Percentiles rank a stretch among this genome's conserved stretches.
Conservation (phyloP, 2,329 filamentous ascomycete species). For the Blumeriella jaapii region DNA sequence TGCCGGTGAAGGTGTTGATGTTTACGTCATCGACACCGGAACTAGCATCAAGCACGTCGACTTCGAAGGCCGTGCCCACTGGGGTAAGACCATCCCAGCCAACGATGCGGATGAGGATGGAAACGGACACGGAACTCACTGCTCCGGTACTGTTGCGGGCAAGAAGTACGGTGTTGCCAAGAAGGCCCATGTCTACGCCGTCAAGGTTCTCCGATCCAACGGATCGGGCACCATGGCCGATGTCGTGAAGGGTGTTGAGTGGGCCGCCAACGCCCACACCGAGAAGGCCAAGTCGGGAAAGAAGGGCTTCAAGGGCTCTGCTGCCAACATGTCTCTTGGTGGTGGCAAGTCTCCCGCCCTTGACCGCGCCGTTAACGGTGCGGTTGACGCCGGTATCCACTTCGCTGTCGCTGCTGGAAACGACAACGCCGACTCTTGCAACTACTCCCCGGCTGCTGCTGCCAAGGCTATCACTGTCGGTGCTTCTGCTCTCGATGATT, state of each 20-base stretch:
- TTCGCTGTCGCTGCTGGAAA: constrained; percentile 98
- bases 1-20: constrained; percentile 94
- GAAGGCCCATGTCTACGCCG: constrained; percentile 92
- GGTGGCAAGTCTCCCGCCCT: constrained; percentile 92
- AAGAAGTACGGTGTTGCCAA: constrained; percentile 99
- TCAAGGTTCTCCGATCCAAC: constrained; percentile 97
- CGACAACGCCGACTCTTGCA: constrained; percentile 97
- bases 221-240: constrained; percentile 98
- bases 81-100: constrained; percentile 90
- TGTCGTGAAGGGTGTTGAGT: constrained; percentile 97
- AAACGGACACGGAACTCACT: constrained; percentile 98
- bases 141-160: constrained; percentile 93
- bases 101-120: constrained; percentile 83
- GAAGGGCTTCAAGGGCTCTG: constrained; percentile 97
- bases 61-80: constrained; percentile 89
- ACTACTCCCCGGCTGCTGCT: constrained; percentile 94
- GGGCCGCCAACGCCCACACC: constrained; percentile 69
- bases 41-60: constrained; percentile 91
- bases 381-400: constrained; percentile 83
- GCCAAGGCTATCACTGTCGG: constrained; percentile 89
- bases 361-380: constrained; percentile 86
- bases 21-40: constrained; percentile 97
- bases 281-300: constrained; percentile 70
- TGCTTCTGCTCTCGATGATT: constrained; percentile 84
- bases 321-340: constrained; percentile 98